Conservation (phyloP, 2,329 filamentous ascomycete genomes). For the Trichoderma oligosporum region DNA sequence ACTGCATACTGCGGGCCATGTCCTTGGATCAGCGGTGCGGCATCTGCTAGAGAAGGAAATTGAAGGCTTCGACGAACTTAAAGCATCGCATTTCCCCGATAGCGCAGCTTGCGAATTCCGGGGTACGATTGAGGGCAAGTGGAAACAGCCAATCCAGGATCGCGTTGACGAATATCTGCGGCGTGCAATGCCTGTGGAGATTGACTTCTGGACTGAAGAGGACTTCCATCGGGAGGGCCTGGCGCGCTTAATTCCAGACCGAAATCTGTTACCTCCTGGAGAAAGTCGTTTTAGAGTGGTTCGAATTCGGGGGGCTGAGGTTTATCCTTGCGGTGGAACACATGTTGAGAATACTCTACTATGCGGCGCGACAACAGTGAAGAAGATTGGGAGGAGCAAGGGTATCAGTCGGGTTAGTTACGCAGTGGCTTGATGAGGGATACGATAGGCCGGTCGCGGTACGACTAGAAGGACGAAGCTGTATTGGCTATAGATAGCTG, state of each 20-base stretch:
- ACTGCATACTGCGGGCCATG: constrained; percentile 70
- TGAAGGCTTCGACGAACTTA: constrained; percentile 58
- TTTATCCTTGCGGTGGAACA: constrained; percentile 72
- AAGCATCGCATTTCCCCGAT: constrained; percentile 68
- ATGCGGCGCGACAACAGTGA: constrained; percentile 60
- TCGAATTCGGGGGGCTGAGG: constrained; percentile 63
- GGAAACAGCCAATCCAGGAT: constrained; percentile 59
- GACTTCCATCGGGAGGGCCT: constrained; percentile 55
- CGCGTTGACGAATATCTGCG: constrained; percentile 57
- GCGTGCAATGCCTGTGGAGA: constrained; percentile 54
- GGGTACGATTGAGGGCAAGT: constrained; percentile 61
- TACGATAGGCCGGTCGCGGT: neutral
- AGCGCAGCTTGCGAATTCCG: constrained; percentile 64
- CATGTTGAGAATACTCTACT: constrained; percentile 60
- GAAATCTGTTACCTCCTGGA: constrained; percentile 41
- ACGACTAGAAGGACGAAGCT: neutral
- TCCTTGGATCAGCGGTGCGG: constrained; percentile 65
- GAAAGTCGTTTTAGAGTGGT: constrained; percentile 62
- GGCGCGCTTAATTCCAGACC: constrained; percentile 53
- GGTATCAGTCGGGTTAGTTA: constrained; percentile 59
- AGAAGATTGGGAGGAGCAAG: constrained; percentile 63
- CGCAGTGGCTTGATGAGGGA: constrained; percentile 18
- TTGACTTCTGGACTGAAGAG: constrained; percentile 62
- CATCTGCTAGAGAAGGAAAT: constrained; percentile 51
- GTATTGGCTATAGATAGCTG: neutral